phyloP scores from a whole-genome alignment of 2,329 filamentous ascomycete species.

The Fusarium floridanum region DNA sequence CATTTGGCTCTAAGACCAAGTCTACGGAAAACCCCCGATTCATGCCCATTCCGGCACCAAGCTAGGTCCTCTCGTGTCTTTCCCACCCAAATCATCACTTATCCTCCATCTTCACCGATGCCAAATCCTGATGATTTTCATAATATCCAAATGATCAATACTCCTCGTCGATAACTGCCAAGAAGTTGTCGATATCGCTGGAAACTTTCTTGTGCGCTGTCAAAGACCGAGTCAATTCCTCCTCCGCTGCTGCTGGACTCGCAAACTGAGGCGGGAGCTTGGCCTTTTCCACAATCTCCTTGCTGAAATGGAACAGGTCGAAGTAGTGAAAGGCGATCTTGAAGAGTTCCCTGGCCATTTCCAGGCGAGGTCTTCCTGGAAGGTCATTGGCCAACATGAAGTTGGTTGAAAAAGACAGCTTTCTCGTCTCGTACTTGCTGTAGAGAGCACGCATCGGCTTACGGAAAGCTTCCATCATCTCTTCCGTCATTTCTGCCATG shows the following conservation, averaged over 20 bases:
- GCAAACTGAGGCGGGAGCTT: neutral
- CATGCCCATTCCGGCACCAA: no score
- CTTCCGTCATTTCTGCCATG: neutral
- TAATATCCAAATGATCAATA: neutral
- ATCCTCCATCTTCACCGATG: neutral
- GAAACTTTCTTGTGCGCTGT: neutral
- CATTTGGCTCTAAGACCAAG: neutral
- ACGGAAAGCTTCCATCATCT: neutral
- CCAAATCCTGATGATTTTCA: neutral
- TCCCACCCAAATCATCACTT: no score
- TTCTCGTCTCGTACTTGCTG: neutral
- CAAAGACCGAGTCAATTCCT: neutral
- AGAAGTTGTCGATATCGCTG: neutral
- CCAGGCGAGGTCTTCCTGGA: neutral
- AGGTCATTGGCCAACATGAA: neutral
- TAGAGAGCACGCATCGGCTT: neutral
- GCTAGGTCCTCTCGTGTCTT: neutral
- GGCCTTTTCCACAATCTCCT: neutral
- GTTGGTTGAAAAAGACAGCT: neutral
- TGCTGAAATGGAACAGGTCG: neutral
- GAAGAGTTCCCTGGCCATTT: neutral
- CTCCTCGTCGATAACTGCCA: neutral
- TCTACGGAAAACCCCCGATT: no score
- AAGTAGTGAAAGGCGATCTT: neutral
- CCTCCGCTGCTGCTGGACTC: neutral